Evolutionary conservation across 768 basidiomycete genomes (phyloP), one percentile per base, ranked within the genome.

Genomic region (Calocybe indica): DNA sequence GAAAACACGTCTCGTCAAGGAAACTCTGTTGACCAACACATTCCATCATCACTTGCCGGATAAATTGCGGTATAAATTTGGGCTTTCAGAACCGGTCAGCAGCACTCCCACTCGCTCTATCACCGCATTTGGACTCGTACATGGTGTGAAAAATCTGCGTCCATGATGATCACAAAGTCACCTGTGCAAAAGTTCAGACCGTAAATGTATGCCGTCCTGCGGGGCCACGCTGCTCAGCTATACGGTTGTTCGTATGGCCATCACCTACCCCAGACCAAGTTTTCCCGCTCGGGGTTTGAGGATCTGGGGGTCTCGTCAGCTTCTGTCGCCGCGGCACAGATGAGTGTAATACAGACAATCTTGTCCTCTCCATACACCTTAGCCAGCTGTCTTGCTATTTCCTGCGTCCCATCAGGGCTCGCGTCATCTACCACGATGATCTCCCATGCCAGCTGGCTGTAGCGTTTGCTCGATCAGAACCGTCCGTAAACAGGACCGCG

Each of bases 91-190:
- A 41, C 28, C 22, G 39, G 22, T 22, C 22, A 22, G 22, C 22
- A 22, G 22, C 22, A 22, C 22, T 22, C 22, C 22, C 22, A 22
- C 22, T 22, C 22, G 22, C 22, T 22, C 22, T 4, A 22, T 22
- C 22, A 22, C 22, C 22, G 22, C 22, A 4, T 22, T 8, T 15
- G 14, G 8, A 50, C 13, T 68, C 86, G 39, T 67, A 92, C 92
- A 55, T 95, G 92, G 59, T 95, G 92, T 5, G 91, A 93, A 66
- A 95, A 93, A 68, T 95, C 92, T 43, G 92, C 92, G 57, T 95
- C 92, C 92, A 95, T 95, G 62, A 95, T 94, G 60, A 94, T 89
- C 14, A 93, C 90, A 68, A 93, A 95, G 65, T 91, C 89, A 7
- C 92, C 92, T 0, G 84, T 84, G 55, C 85, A 87, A 65, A 88